Evolutionary conservation across 352 stramenopile genomes (phyloP), one percentile per base, ranked within the genome.

Genomic region (Phytophthora cryptogea): DNA sequence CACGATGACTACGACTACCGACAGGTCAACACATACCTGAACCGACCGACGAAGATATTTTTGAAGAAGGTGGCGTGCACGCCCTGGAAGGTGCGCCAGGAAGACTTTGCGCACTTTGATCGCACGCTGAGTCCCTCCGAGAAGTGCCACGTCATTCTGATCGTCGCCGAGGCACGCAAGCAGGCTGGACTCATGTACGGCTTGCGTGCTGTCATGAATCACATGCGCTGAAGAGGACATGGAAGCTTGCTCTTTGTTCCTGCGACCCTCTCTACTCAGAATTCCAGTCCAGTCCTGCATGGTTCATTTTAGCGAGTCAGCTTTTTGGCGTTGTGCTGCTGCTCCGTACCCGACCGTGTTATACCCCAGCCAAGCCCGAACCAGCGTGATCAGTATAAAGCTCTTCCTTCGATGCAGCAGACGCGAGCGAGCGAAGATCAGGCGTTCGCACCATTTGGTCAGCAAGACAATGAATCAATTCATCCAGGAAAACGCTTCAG

Each of bases 1-100:
- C 83, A 95, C 66, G 86, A 95, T 43, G 86, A 94, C 66, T 95
- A 95, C 54, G 83, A 95, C 66, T 95, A 95, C 63, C 70, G 78
- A 33, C 83, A 90, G 55, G 81, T 95, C 20, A 94, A 94, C 57
- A 74, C 78, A 49, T 92, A 82, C 43, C 50, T 95, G 43, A 93
- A 92, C 63, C 82, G 83, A 2, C 84, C 86, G 39, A 94, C 83
- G 23, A 95, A 95, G 70, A 87, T 90, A 17, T 95, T 94, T 50
- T 72, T 95, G 32, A 92, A 92, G 49, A 95, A 94, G 48, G 85
- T 93, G 32, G 84, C 84, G 11, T 95, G 86, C 50, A 93, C 81
- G 41, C 86, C 86, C 14, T 94, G 84, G 83, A 90, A 90, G 52
- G 86, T 95, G 49, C 82, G 72, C 1, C 62, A 80, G 45, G 73